phyloP scores from a whole-genome alignment of 2,329 filamentous ascomycete genomes.

The Penicillium sp. region DNA sequence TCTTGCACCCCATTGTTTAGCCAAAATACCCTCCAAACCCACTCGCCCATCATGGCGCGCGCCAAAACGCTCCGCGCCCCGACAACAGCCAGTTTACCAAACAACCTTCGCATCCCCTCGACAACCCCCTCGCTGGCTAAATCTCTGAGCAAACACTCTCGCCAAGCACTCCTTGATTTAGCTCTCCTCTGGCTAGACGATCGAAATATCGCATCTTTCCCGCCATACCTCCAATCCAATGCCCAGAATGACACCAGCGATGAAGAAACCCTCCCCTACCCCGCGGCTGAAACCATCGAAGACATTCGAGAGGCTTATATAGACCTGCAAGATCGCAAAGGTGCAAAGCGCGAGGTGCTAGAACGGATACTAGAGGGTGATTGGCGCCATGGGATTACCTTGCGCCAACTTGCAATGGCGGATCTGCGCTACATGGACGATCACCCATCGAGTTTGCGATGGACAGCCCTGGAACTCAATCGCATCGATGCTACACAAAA shows the following conservation, averaged over 20 bases:
- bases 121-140: conserved; percentile 67
- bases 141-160: conserved; percentile 69
- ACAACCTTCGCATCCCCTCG: conserved; percentile 68
- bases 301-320: conserved; percentile 69
- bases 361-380: conserved; percentile 62
- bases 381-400: conserved; percentile 59
- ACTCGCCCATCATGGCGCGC: conserved; percentile 34
- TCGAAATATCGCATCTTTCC: conserved; percentile 61
- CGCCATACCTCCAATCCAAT: conserved; percentile 61
- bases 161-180: conserved; percentile 71
- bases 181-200: conserved; percentile 78
- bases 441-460: conserved; percentile 55
- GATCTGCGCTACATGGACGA: conserved; percentile 59
- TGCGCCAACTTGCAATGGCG: conserved; percentile 59
- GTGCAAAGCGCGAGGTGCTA: conserved; percentile 58
- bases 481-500: conserved; percentile 27
- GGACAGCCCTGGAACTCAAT: conserved; percentile 57
- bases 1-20: too few species aligned
- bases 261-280: conserved; percentile 68
- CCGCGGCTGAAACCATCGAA: conserved; percentile 65
- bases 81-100: conserved; percentile 71
- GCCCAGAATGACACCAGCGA: conserved; percentile 57
- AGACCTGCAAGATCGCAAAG: conserved; percentile 60
- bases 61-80: conserved; percentile 56
- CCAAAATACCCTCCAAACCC: not conserved